phyloP scores from a whole-genome alignment of 192 early-diverging fungal genomes.

The Rhizoclosmatium sp. region DNA sequence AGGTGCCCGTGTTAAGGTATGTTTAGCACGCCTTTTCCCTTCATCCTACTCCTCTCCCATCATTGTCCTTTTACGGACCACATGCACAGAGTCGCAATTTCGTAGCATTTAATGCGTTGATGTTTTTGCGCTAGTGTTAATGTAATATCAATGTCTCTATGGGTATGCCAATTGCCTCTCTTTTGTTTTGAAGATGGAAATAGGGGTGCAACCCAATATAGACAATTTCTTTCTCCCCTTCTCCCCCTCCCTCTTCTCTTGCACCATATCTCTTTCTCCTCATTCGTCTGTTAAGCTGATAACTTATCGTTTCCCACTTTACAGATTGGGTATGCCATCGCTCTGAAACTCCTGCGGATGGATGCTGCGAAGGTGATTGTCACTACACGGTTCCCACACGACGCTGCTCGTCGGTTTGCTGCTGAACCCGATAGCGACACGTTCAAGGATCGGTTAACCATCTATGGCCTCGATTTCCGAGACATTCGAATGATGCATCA shows the following conservation, averaged over 20 bases:
- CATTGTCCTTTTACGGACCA: not conserved
- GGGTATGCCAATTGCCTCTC: conserved; percentile 23
- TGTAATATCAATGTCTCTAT: conserved; percentile 38
- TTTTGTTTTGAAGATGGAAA: conserved; percentile 10
- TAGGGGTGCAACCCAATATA: conserved; percentile 30
- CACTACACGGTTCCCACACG: conserved; percentile 65
- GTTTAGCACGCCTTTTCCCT: conserved; percentile 8
- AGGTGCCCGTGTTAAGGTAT: conserved; percentile 61
- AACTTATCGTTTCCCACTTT: not conserved
- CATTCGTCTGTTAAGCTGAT: not conserved
- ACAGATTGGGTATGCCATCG: conserved; percentile 63
- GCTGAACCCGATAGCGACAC: conserved; percentile 51
- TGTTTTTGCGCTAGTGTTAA: conserved; percentile 45
- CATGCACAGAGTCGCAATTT: conserved; percentile 48
- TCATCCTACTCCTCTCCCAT: not conserved
- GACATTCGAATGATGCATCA: conserved; percentile 62
- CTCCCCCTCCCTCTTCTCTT: not conserved
- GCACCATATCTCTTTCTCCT: conserved; percentile 1
- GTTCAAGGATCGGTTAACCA: conserved; percentile 49
- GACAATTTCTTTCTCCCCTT: conserved; percentile 22
- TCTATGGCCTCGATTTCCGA: conserved; percentile 65
- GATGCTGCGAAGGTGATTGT: conserved; percentile 58
- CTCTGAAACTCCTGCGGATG: conserved; percentile 63
- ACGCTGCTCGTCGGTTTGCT: conserved; percentile 57
- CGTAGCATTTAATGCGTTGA: conserved; percentile 38